phyloP scores from a whole-genome alignment of 306 rosid species.

The Lathyrus aphaca region DNA sequence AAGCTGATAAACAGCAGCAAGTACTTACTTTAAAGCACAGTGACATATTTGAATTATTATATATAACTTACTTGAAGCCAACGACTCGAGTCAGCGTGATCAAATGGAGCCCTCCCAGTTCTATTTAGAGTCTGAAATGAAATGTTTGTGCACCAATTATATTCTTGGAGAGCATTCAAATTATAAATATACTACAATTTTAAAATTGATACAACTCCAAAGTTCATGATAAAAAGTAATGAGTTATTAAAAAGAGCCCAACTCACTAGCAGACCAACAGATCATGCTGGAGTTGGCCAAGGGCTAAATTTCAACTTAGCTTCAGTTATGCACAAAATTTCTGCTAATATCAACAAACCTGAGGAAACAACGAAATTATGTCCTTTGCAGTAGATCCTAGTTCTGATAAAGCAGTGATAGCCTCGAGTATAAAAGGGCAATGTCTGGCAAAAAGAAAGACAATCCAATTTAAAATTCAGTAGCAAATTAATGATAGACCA shows the following conservation, averaged over 20 bases:
- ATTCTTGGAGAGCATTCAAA: slow-evolving; percentile 16
- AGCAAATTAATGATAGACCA: slow-evolving; percentile 19
- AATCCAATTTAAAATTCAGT: slow-evolving; percentile 35
- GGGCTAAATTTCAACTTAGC: slow-evolving; percentile 26
- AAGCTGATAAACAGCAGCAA: slow-evolving; percentile 23
- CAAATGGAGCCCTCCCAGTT: slow-evolving; percentile 83
- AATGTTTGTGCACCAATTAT: slow-evolving; percentile 31
- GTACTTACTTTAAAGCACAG: not conserved
- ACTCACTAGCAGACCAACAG: not conserved
- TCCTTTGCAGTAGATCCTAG: slow-evolving; percentile 79
- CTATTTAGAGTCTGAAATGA: slow-evolving; percentile 73
- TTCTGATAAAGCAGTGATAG: slow-evolving; percentile 84
- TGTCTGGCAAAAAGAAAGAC: slow-evolving; percentile 61
- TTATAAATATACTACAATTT: slow-evolving; percentile 26
- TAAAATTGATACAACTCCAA: slow-evolving; percentile 29
- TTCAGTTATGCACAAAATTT: slow-evolving; percentile 16
- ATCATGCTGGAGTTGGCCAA: slow-evolving; percentile 17
- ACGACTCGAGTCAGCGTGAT: slow-evolving; percentile 79
- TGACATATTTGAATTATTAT: slow-evolving; percentile 30
- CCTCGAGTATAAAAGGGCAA: slow-evolving; percentile 86
- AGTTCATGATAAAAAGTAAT: slow-evolving; percentile 16
- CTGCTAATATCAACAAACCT: slow-evolving; percentile 61
- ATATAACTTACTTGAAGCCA: slow-evolving; percentile 94
- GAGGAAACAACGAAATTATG: slow-evolving; percentile 87
- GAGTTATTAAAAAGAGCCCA: not conserved